A percentile compares a stretch with the other conserved stretches of the same genome.
These are phyloP conservation scores for Guadua angustifolia DNA, from an alignment of 176 grass and related monocot species.

Conservation along the genomic window DNA sequence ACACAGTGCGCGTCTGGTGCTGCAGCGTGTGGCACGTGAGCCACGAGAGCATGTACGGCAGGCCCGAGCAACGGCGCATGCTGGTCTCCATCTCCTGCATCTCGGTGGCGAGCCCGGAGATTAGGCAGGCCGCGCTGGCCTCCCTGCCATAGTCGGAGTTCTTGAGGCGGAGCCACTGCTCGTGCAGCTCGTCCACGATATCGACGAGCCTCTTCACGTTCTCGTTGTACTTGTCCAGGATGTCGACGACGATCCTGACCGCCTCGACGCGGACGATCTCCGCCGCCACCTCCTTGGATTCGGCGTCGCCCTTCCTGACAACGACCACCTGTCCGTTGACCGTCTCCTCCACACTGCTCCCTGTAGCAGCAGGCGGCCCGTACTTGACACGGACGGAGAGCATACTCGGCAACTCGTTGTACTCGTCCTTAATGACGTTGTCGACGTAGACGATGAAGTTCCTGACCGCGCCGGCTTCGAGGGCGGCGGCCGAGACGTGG, in stretches of 20 bases:
- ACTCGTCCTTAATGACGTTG: background rate
- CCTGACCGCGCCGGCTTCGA: background rate
- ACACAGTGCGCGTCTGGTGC: background rate
- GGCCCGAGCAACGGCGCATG: background rate
- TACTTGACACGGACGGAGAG: background rate
- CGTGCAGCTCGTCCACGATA: background rate
- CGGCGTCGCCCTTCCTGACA: background rate
- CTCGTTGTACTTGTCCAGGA: background rate
- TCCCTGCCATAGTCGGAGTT: background rate
- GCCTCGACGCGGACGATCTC: conserved; percentile 11
- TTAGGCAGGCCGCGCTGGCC: background rate
- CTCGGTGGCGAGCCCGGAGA: background rate
- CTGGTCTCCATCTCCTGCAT: background rate
- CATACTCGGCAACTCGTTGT: background rate
- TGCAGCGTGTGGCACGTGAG: background rate
- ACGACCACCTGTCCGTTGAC: background rate
- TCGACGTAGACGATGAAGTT: background rate
- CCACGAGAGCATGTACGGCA: conserved; percentile 4
- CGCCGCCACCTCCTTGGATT: background rate
- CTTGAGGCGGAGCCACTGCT: background rate
- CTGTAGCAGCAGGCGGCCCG: too few relatives aligned
- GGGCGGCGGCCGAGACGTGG: background rate
- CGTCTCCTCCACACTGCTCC: too few relatives aligned
- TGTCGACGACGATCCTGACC: background rate
- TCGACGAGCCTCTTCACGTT: background rate